A percentile compares a stretch with the other conserved stretches of the same genome.
These are phyloP conservation scores for Ustilago hordei DNA, from an alignment of 1,284 basidiomycete species.

Conservation along the genomic window DNA sequence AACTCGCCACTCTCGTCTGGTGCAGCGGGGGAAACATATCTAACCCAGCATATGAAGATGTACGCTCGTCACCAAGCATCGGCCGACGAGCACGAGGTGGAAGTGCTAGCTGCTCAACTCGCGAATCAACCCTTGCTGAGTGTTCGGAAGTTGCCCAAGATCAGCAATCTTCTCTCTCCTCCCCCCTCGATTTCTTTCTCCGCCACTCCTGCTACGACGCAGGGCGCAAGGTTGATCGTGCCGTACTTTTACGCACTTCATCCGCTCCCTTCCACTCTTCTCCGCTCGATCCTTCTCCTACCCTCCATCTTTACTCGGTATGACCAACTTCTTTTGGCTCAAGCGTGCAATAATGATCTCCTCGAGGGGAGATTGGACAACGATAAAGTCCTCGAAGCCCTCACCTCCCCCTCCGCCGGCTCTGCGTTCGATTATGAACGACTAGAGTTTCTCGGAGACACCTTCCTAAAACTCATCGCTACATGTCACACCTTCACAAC, in stretches of 20 bases:
- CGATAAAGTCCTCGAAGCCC: conserved; percentile 36
- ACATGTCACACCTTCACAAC: conserved; percentile 51
- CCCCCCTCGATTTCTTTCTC: background rate
- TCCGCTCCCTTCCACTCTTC: conserved; percentile 13
- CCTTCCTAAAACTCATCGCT: conserved; percentile 49
- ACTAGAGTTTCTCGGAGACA: conserved; percentile 58
- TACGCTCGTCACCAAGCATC: conserved; percentile 12
- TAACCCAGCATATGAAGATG: conserved; percentile 22
- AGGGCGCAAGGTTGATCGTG: conserved; percentile 6
- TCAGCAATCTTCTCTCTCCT: conserved; percentile 15
- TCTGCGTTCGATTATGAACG: conserved; percentile 47
- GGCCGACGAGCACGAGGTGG: background rate
- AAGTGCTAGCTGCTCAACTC: conserved; percentile 7
- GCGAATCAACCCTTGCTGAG: conserved; percentile 13
- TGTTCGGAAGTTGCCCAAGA: conserved; percentile 20
- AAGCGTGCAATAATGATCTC: conserved; percentile 19
- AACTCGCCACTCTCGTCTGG: conserved; percentile 3
- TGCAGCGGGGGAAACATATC: conserved; percentile 8
- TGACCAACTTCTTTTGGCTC: conserved; percentile 47
- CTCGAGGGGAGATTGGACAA: conserved; percentile 19
- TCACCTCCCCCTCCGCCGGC: conserved; percentile 27
- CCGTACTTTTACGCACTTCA: conserved; percentile 30
- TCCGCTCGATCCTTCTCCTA: conserved; percentile 29
- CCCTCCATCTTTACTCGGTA: conserved; percentile 49
- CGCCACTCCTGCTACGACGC: background rate